Base-by-base conservation (phyloP, 1,284 basidiomycete species). In the Ceratorhiza oryzae-sativae region DNA sequence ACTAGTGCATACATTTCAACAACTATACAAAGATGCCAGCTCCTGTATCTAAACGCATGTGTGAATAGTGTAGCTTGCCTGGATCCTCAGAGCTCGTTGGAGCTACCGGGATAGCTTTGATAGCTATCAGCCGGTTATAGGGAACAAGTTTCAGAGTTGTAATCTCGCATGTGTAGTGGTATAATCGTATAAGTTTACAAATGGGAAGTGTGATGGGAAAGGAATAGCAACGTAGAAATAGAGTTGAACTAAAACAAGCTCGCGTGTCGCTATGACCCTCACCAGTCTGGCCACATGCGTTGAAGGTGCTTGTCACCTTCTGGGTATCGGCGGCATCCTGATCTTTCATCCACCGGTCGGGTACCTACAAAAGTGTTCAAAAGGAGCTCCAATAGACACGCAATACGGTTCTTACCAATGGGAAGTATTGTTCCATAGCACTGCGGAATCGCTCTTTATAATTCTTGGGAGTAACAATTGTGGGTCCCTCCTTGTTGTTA, bases 371-470 rank as follows among this genome's bases (percentile, higher is more conserved):
- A 45, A 70, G 61, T 65, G 59, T 20, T 76, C 51, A 77, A 71
- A n/a, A 10, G 72, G 27, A 67, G 20, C 12, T 15, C 15, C 13
- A 65, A 41, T 68, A 23, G 71, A n/a, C n/a, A n/a, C 48, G 53
- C 2, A 77, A 1, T 12, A 20, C 20, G 32, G 45, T 12, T 76
- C 87, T 78, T 75, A 93, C 92, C 80, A 94, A 76, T 59, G 91
- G 90, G 80, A 97, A 95, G 80, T 97, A 97, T 46, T 91, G 86
- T 77, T 97, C 94, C 93, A 97, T 97, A 0, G 95, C 94, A 63
- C 88, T 89, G 53, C 94, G 84, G 82, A 97, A 97, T 30, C 95
- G 87, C 70, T 92, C 89, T 71, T 93, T 87, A 81, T 97, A 95
- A 80, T 93, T 88, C 76, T 86, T 89, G 5, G 90, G 90, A 2